These are phyloP conservation scores for Nidularia pulvinata DNA, from an alignment of 768 basidiomycete species.

Conservation along the genomic window DNA sequence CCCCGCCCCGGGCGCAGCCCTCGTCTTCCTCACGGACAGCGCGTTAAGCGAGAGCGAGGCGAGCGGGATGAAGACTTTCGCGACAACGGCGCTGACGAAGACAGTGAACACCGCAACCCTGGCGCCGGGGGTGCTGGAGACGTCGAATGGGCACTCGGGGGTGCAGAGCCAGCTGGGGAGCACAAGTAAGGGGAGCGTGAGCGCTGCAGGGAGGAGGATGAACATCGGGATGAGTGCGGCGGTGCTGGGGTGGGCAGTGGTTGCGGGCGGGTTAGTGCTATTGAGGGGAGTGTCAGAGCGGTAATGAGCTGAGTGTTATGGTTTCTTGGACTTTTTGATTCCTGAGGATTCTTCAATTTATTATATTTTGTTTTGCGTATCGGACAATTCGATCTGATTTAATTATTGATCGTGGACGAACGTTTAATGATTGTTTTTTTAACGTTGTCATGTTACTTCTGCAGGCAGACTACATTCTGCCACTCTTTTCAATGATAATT, in stretches of 20 bases:
- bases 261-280: background rate
- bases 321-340: too few relatives aligned
- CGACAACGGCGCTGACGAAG: constrained; percentile 52
- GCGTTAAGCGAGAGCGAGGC: constrained; percentile 26
- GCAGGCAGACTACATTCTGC: too few relatives aligned
- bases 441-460: too few relatives aligned
- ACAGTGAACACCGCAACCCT: constrained; percentile 52
- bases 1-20: constrained; percentile 70
- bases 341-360: too few relatives aligned
- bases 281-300: background rate
- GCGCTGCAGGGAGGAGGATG: constrained; percentile 3
- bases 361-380: too few relatives aligned
- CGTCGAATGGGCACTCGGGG: constrained; percentile 56
- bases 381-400: too few relatives aligned
- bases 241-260: background rate
- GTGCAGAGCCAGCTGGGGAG: constrained; percentile 27
- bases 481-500: too few relatives aligned
- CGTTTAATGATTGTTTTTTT: too few relatives aligned
- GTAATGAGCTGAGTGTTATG: background rate
- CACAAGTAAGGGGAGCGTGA: constrained; percentile 33
- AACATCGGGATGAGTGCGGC: background rate
- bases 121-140: constrained; percentile 53
- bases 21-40: constrained; percentile 64
- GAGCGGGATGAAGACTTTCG: constrained; percentile 38
- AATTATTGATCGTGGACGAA: too few relatives aligned